phyloP scores from a whole-genome alignment of 805 yeast genomes.

The Teunomyces kruisii region DNA sequence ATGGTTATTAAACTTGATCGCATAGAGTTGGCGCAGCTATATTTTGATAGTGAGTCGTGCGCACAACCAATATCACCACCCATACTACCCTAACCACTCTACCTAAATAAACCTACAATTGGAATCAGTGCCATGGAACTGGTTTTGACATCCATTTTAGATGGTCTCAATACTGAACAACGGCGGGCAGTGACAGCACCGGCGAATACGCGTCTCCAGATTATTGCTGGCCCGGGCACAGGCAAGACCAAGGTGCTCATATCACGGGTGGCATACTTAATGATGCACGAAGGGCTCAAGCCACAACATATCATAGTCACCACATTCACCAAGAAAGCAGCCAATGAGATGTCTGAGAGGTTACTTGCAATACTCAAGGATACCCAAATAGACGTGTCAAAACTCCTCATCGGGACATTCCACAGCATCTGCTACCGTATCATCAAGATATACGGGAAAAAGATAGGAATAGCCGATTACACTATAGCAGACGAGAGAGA shows the following conservation, averaged over 20 bases:
- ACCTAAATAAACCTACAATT: background rate
- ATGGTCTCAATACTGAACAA: constrained; percentile 42
- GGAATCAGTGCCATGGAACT: background rate
- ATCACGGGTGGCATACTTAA: constrained; percentile 70
- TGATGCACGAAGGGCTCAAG: constrained; percentile 48
- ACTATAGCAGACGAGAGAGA: constrained; percentile 70
- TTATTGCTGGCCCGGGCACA: constrained; percentile 63
- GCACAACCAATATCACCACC: background rate
- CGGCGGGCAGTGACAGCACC: constrained; percentile 44
- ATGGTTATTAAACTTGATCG: background rate
- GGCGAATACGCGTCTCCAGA: constrained; percentile 40
- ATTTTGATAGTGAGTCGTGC: background rate
- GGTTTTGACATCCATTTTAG: constrained; percentile 8
- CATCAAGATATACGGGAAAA: constrained; percentile 53
- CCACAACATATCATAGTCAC: constrained; percentile 77
- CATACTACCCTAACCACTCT: background rate
- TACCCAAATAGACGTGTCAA: constrained; percentile 36
- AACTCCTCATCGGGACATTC: constrained; percentile 80
- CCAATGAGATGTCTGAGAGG: constrained; percentile 77
- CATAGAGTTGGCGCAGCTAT: background rate
- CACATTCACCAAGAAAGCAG: constrained; percentile 92
- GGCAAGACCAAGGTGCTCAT: constrained; percentile 84
- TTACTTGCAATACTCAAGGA: constrained; percentile 37
- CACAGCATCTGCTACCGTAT: constrained; percentile 76
- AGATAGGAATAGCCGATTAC: constrained; percentile 45